Evolutionary conservation across 73 alveolate species (phyloP), one percentile per base, ranked within the genome.

Genomic region (Paramecium pentaurelia): DNA sequence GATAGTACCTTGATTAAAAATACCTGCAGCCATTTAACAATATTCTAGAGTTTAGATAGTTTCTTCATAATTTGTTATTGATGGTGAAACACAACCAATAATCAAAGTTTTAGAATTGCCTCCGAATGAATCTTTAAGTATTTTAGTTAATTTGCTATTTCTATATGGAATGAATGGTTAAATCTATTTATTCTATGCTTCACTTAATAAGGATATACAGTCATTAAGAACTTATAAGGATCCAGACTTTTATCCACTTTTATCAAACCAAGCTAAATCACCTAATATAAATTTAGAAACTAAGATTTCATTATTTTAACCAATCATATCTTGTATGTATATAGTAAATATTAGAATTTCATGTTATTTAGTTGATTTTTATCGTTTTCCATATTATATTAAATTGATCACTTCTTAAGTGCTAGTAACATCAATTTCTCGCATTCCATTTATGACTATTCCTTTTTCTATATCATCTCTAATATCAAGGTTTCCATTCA

Each of bases 51-150:
- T 95, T 49, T 96, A 86, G 12, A 93, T 64, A n/a, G 97, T 95
- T 70, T 96, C 99, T 30, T 96, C 98, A 71, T 92, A 96, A 68
- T 86, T 83, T 20, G 85, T 73, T 28, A 45, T 71, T 12, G 95
- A 54, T 14, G 99, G 99, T 68, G 96, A 87, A 25, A 96, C 94
- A 89, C 98, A 97, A 0, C 95, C 96, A 83, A 96, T 58, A 98
- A 95, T 96, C 27, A 95, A 93, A 36, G 99, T 96, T 44, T 93
- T 92, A 18, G 97, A 94, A 88, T 96, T 97, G 14, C 99, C 99
- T 5, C 99, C 98, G 5, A 97, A 93, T 1, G 99, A 95, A 60
- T 97, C 91, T 27, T 80, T 80, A 7, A 80, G 27, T 2, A 80
- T 22, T 80, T 58, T 80, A 6, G 91, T 80, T 45, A 80, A 80